phyloP scores from a whole-genome alignment of 257 asterid species.

The Nemophila menziesii region DNA sequence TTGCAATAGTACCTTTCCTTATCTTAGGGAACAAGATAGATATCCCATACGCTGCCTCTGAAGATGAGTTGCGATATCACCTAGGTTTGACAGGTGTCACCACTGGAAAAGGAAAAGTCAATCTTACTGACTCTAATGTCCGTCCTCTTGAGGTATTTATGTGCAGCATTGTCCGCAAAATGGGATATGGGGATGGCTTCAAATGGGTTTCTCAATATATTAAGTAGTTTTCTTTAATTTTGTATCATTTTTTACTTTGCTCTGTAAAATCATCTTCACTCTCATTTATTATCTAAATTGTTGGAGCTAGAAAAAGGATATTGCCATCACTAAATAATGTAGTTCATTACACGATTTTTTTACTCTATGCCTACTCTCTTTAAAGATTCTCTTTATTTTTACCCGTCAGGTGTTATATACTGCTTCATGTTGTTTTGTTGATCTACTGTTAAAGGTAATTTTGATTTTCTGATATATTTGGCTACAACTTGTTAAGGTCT shows the following conservation, averaged over 20 bases:
- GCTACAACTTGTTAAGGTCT: too few relatives aligned
- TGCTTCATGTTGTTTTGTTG: too few relatives aligned
- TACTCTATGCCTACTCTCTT: too few relatives aligned
- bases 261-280: not conserved
- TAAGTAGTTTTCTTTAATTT: not conserved
- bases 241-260: not conserved
- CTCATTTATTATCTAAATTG: not conserved
- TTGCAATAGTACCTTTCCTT: slow-evolving; percentile 13
- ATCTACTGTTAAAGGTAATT: too few relatives aligned
- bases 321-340: too few relatives aligned
- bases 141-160: slow-evolving; percentile 17
- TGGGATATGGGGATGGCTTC: slow-evolving; percentile 19
- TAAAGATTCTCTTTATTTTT: too few relatives aligned
- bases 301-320: not conserved
- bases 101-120: slow-evolving; percentile 16
- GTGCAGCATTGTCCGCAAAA: slow-evolving; percentile 16
- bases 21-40: slow-evolving; percentile 16
- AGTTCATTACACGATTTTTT: too few relatives aligned
- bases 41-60: slow-evolving; percentile 14
- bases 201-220: slow-evolving; percentile 14
- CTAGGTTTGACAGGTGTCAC: slow-evolving; percentile 14
- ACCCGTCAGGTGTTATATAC: too few relatives aligned
- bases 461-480: too few relatives aligned
- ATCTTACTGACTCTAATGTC: slow-evolving; percentile 12
- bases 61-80: slow-evolving; percentile 12